A percentile compares a stretch with the other conserved stretches of the same genome.
Evolutionary conservation across 1,139 yeast genomes (phyloP).

Genomic region (Pichia inconspicua): DNA sequence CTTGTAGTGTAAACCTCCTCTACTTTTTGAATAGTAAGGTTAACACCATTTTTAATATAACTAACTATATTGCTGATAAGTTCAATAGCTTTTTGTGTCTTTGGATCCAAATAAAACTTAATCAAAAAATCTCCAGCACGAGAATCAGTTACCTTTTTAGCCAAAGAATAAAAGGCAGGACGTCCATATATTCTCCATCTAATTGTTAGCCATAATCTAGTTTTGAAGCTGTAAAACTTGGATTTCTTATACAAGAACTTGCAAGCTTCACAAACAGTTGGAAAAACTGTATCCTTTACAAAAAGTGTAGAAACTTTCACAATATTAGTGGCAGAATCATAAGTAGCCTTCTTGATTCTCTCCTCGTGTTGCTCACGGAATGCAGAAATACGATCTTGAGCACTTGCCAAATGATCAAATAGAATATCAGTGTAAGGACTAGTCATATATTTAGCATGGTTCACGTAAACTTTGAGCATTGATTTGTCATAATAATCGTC

Average conservation of each 20-base stretch:
- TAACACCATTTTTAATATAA: slow-evolving; percentile 3
- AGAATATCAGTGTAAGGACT: slow-evolving; percentile 3
- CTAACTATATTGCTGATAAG: slow-evolving; percentile 3
- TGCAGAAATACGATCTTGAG: neutral
- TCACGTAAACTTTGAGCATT: slow-evolving; percentile 18
- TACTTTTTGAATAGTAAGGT: slow-evolving; percentile 9
- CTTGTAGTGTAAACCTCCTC: slow-evolving; percentile 15
- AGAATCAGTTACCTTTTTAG: slow-evolving; percentile 7
- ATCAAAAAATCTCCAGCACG: slow-evolving; percentile 9
- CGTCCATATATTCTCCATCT: slow-evolving; percentile 13
- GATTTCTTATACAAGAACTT: neutral
- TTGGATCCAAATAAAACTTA: neutral
- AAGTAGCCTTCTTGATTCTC: slow-evolving; percentile 2
- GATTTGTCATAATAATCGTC: neutral
- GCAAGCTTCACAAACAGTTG: slow-evolving; percentile 2
- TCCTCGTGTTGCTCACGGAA: slow-evolving; percentile 9
- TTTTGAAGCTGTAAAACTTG: slow-evolving; percentile 1
- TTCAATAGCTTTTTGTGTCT: slow-evolving; percentile 5
- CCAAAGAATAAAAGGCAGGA: slow-evolving; percentile 6
- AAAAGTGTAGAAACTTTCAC: slow-evolving; percentile 1
- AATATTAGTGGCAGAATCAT: slow-evolving; percentile 3
- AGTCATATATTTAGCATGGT: neutral
- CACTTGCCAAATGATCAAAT: neutral
- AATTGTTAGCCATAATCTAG: slow-evolving; percentile 7
- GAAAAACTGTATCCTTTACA: slow-evolving; percentile 3